Conservation (phyloP, 2,329 filamentous ascomycete species). For the Colletotrichum viniferum region DNA sequence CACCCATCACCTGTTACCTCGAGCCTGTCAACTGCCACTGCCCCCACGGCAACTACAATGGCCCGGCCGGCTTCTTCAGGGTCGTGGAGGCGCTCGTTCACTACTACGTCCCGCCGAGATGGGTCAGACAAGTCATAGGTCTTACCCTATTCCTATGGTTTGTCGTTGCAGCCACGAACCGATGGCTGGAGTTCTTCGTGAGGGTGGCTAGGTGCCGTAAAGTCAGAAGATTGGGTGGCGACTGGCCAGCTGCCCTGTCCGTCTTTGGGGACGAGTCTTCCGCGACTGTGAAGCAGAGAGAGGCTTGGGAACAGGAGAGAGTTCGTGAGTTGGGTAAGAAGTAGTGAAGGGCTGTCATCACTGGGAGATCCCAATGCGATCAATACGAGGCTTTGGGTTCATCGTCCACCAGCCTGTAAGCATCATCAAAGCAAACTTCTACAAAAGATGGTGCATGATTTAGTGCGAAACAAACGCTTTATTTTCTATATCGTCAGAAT, state of each 20-base stretch:
- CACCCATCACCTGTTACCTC: not conserved
- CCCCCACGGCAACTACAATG: not conserved
- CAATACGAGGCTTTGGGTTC: not conserved
- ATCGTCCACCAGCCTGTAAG: not conserved
- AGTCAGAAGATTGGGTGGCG: not conserved
- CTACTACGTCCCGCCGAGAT: not conserved
- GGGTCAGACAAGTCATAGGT: not conserved
- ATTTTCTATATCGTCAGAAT: constrained; percentile 22
- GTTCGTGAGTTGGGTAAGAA: not conserved
- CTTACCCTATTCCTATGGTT: not conserved
- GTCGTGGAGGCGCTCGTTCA: not conserved
- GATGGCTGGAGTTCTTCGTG: not conserved
- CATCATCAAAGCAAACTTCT: not conserved
- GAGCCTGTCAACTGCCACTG: not conserved
- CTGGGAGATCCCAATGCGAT: not conserved
- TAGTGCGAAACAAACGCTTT: constrained; percentile 14
- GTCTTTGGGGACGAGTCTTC: not conserved
- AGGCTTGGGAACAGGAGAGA: not conserved
- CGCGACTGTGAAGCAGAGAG: not conserved
- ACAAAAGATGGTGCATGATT: not conserved
- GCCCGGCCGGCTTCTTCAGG: not conserved
- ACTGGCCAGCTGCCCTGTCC: not conserved
- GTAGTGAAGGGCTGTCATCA: not conserved
- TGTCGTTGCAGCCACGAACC: not conserved
- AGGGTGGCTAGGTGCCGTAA: not conserved